phyloP scores from a whole-genome alignment of 179 eudicot genomes.

The Kewa caespitosa region DNA sequence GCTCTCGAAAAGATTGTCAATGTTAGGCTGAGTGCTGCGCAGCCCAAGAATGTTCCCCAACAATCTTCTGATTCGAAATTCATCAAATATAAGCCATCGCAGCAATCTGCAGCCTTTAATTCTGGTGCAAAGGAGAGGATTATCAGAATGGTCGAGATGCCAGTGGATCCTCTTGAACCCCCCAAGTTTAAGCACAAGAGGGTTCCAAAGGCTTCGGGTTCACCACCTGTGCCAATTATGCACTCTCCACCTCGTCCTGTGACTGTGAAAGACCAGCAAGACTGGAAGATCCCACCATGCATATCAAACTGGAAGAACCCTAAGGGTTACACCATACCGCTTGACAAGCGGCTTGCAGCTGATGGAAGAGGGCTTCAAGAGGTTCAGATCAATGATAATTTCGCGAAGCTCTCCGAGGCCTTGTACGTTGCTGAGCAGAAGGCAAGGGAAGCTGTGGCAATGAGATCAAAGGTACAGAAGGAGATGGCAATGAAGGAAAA shows the following conservation, averaged over 20 bases:
- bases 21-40: constrained; percentile 80
- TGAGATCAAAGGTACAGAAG: constrained; percentile 89
- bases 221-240: constrained; percentile 87
- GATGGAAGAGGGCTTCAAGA: constrained; percentile 96
- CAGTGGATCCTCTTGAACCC: constrained; percentile 87
- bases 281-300: constrained; percentile 94
- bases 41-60: constrained; percentile 79
- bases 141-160: constrained; percentile 91
- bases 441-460: constrained; percentile 87
- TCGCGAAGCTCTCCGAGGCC: constrained; percentile 84
- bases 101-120: constrained; percentile 82
- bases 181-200: constrained; percentile 94
- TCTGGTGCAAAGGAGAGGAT: constrained; percentile 92
- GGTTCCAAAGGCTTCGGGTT: constrained; percentile 83
- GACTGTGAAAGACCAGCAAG: constrained; percentile 90
- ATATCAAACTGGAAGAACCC: constrained; percentile 97
- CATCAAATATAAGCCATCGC: constrained; percentile 84
- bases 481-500: constrained; percentile 90
- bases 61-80: constrained; percentile 73
- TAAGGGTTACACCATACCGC: constrained; percentile 86
- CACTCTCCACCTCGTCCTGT: constrained; percentile 93
- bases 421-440: constrained; percentile 80
- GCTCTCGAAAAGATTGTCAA: constrained; percentile 83
- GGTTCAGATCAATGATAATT: constrained; percentile 85
- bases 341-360: constrained; percentile 87